Conservation (phyloP, 2,329 filamentous ascomycete species). For the Calonectria pauciramosa region DNA sequence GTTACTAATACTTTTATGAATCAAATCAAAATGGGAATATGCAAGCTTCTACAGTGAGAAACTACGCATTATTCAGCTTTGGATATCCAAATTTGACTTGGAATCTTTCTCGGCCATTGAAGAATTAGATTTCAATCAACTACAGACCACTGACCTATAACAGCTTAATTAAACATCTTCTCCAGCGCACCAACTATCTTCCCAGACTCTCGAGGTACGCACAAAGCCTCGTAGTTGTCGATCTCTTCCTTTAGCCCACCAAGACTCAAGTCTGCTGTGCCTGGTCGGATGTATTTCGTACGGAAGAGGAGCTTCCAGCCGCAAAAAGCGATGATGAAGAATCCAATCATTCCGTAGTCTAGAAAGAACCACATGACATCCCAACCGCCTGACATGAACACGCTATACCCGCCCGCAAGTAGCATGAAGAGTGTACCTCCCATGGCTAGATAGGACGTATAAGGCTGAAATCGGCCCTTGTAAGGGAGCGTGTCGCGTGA, state of each 20-base stretch:
- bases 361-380: conserved; percentile 34
- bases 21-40: not conserved
- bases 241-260: conserved; percentile 32
- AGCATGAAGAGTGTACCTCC: conserved; percentile 30
- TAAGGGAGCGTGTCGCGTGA: conserved; percentile 29
- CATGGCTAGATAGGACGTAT: conserved; percentile 32
- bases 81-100: not conserved
- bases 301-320: conserved; percentile 28
- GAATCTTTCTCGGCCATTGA: not conserved
- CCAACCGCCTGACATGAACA: conserved; percentile 29
- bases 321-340: conserved; percentile 26
- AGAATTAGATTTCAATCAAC: not conserved
- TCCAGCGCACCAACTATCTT: not conserved
- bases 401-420: conserved; percentile 26
- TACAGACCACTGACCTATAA: not conserved
- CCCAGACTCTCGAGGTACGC: not conserved
- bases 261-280: conserved; percentile 32
- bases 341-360: conserved; percentile 28
- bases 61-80: not conserved
- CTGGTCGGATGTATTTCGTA: conserved; percentile 27
- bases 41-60: not conserved
- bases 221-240: conserved; percentile 33
- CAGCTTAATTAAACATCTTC: not conserved
- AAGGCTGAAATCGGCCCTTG: conserved; percentile 30
- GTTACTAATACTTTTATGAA: not conserved